Evolutionary conservation across 2,329 filamentous ascomycete species (phyloP).

Genomic region (Polychaeton citri): DNA sequence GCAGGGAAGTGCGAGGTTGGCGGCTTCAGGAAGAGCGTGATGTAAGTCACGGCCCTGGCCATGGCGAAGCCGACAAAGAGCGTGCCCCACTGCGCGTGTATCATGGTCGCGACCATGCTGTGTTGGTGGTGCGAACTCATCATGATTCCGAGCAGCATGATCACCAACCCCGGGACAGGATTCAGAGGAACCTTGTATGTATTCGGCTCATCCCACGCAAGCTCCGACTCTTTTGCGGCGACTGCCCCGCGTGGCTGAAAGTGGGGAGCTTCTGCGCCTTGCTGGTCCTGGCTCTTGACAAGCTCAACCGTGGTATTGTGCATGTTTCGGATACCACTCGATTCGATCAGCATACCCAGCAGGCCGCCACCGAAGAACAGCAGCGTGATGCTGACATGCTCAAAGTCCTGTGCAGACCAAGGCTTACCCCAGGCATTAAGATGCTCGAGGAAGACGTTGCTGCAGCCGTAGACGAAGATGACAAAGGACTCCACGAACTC

Average conservation of each 20-base stretch:
- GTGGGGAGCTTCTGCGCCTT: background rate
- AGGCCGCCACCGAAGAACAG: constrained; percentile 88
- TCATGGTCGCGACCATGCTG: constrained; percentile 75
- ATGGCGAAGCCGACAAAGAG: constrained; percentile 71
- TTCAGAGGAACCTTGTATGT: constrained; percentile 70
- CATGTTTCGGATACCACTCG: constrained; percentile 47
- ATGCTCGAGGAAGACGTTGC: constrained; percentile 88
- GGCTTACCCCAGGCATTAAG: constrained; percentile 55
- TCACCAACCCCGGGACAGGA: constrained; percentile 74
- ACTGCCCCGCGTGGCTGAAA: background rate
- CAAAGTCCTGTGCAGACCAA: constrained; percentile 71
- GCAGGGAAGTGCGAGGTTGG: constrained; percentile 69
- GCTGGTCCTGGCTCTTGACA: constrained; percentile 23
- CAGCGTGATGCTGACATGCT: constrained; percentile 84
- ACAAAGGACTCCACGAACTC: constrained; percentile 84
- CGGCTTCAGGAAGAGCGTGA: constrained; percentile 65
- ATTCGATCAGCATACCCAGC: constrained; percentile 31
- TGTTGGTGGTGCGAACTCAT: constrained; percentile 86
- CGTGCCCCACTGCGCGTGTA: constrained; percentile 88
- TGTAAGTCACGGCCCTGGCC: constrained; percentile 65
- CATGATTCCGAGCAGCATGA: constrained; percentile 80
- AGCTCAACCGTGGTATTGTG: constrained; percentile 41
- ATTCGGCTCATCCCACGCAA: constrained; percentile 43
- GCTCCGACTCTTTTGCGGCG: background rate
- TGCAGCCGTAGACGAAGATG: constrained; percentile 79